Base-by-base conservation (phyloP, 441 rosid species). In the Adansonia grandidieri region DNA sequence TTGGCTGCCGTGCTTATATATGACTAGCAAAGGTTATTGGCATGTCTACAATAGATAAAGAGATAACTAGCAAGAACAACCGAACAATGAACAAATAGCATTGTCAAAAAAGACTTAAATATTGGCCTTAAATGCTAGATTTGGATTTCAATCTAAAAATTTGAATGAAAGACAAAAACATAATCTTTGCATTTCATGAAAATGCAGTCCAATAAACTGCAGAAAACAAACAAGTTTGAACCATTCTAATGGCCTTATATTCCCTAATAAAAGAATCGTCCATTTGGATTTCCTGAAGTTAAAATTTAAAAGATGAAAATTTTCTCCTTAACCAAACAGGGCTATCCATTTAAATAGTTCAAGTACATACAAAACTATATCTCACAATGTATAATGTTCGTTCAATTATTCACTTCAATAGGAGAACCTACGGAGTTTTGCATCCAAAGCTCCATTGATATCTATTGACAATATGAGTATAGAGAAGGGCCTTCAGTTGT, bases 191-290 rank as follows among this genome's bases (percentile, higher is more conserved):
- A 71, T 28, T 50, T 15, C 74, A 71, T 53, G 28, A 71, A 71
- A 71, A 15, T 53, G 47, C 48, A 71, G 75, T n/a, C 32, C 75
- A 71, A n/a, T 54, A 37, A n/a, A 37, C 48, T 9, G 48, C 32
- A 56, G 62, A 71, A 53, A 71, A 5, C 42, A 67, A 70, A 71
- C 63, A 71, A 53, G 24, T 54, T 53, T 37, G 32, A 32, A 54
- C 62, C 6, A 71, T 9, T 56, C 50, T 54, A 9, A 54, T 37
- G 63, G 50, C 48, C 50, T 42, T 53, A 17, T n/a, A 71, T 71
- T 32, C 28, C 75, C 28, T 32, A 54, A 37, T 40, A 9, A 53
- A 14, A 53, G 63, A 53, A 62, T 13, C 17, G 13, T 62, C 13
- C 9, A 62, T n/a, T 28, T 62, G 42, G 62, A 51, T 71, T 45